Evolutionary conservation across 2,329 filamentous ascomycete genomes (phyloP), one percentile per base, ranked within the genome.

Genomic region (Zymoseptoria brevis): DNA sequence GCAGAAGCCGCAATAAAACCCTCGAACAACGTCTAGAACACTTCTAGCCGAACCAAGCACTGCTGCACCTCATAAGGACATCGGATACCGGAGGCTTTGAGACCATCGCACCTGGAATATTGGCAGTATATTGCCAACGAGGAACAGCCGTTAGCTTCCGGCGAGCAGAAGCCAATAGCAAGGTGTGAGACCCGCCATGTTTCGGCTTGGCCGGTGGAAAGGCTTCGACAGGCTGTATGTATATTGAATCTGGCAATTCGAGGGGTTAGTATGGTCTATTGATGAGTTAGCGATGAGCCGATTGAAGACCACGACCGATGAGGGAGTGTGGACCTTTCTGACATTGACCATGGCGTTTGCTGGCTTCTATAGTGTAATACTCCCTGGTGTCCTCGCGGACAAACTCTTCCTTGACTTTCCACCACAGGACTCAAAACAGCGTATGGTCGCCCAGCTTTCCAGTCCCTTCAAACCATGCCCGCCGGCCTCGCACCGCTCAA

Each of bases 401-500:
- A n/a, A 45, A n/a, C 16, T 45, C 35, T 16, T 16, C 35, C 13
- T 45, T 45, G 2, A 13, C 13, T 45, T 16, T n/a, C 13, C 5
- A n/a, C 35, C 35, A 29, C 7, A 8, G 8, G 26, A 29, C 7
- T 29, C 24, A 26, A 5, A 26, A 8, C 35, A 41, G n/a, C 35
- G 13, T 35, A 35, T 35, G 9, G 16, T 6, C 35, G 5, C 11
- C 11, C 35, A 41, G 35, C 35, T 4, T 41, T 41, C 11, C 11
- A 41, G n/a, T 41, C 35, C 11, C 13, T n/a, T 45, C 16, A 45
- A 13, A 45, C 11, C 35, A 45, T 45, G 13, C 35, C 35, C 13
- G 13, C 35, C 35, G 35, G 35, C 63, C 80, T 79, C 21, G 80
- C 81, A 4, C 81, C 81, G 56, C 76, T 78, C 59, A 87, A 68